Evolutionary conservation across 1,139 yeast genomes (phyloP).

Genomic region (Taphrina pruni): DNA sequence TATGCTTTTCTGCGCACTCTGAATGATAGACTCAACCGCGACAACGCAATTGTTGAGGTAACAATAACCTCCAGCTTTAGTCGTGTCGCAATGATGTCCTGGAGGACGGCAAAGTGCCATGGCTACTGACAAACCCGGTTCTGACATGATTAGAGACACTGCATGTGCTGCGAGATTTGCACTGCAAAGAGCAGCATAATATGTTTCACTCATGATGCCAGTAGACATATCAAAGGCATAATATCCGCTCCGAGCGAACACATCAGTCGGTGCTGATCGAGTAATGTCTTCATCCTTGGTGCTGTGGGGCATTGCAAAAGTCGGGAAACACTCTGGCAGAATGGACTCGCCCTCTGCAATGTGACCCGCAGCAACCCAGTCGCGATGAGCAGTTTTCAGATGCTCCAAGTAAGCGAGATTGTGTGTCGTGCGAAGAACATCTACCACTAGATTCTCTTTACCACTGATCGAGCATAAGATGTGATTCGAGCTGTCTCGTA

Average conservation of each 20-base stretch:
- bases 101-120: slow-evolving; percentile 34
- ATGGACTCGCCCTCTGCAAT: not conserved
- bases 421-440: not conserved
- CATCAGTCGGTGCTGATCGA: slow-evolving; percentile 10
- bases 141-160: not conserved
- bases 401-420: not conserved
- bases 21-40: not conserved
- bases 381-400: not conserved
- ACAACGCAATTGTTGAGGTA: slow-evolving; percentile 22
- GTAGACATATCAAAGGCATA: slow-evolving; percentile 25
- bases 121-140: not conserved
- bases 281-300: not conserved
- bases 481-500: not conserved
- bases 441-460: not conserved
- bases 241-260: slow-evolving; percentile 20
- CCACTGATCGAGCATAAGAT: not conserved
- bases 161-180: slow-evolving; percentile 11
- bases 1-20: not conserved
- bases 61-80: slow-evolving; percentile 28
- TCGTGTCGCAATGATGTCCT: slow-evolving; percentile 26
- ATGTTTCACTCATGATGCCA: slow-evolving; percentile 17
- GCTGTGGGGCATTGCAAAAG: not conserved
- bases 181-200: slow-evolving; percentile 8
- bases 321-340: slow-evolving; percentile 26
- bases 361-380: slow-evolving; percentile 13